phyloP scores from a whole-genome alignment of 345 rosid genomes.

The Lepidium africanum region DNA sequence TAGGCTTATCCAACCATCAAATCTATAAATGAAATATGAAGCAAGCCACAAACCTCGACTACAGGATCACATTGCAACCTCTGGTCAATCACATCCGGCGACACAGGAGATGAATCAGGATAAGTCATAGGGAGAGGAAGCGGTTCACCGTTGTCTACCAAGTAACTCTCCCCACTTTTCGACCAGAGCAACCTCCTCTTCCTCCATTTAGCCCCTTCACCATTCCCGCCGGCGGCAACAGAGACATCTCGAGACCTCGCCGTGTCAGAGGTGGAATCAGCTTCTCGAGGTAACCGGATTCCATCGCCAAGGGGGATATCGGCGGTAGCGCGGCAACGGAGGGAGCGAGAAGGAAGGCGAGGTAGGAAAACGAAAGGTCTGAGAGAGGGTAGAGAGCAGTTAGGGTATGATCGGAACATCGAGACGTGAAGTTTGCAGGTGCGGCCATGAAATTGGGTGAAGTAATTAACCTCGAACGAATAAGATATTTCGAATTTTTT shows the following conservation, averaged over 20 bases:
- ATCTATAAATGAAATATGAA: background rate
- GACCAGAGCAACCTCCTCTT: slow-evolving; percentile 75
- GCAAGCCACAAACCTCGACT: slow-evolving; percentile 42
- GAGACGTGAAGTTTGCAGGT: slow-evolving; percentile 24
- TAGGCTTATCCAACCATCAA: slow-evolving; percentile 3
- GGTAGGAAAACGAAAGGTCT: slow-evolving; percentile 28
- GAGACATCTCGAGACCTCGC: slow-evolving; percentile 45
- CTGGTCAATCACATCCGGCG: slow-evolving; percentile 64
- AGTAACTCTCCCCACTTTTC: slow-evolving; percentile 67
- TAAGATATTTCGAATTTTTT: background rate
- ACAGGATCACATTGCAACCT: slow-evolving; percentile 69
- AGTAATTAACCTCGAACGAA: slow-evolving; percentile 10
- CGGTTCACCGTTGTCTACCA: slow-evolving; percentile 57
- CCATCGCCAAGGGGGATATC: slow-evolving; percentile 43
- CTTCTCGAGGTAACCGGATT: slow-evolving; percentile 37
- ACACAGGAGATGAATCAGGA: slow-evolving; percentile 70
- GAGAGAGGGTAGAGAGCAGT: slow-evolving; percentile 38
- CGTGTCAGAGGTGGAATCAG: slow-evolving; percentile 33
- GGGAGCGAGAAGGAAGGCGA: slow-evolving; percentile 32
- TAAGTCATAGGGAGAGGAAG: slow-evolving; percentile 97
- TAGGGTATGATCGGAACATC: slow-evolving; percentile 58
- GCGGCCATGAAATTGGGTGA: slow-evolving; percentile 24
- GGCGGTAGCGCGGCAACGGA: slow-evolving; percentile 63
- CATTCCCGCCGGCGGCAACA: slow-evolving; percentile 29
- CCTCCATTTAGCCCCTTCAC: slow-evolving; percentile 35